Conservation (phyloP, 148 eudicot genomes). For the Heliosperma pusillum region DNA sequence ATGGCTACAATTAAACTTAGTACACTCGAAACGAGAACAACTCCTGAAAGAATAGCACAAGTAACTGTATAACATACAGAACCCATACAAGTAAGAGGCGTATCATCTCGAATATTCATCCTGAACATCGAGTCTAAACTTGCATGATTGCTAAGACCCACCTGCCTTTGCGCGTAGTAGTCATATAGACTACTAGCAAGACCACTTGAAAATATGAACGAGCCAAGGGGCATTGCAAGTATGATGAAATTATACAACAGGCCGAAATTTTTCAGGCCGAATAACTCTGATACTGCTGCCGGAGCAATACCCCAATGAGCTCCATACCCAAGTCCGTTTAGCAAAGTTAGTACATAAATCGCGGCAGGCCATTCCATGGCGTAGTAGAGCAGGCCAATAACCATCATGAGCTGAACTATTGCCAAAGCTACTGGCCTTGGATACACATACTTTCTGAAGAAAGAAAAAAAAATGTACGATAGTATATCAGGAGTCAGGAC, state of each 20-base stretch:
- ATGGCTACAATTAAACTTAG: constrained; percentile 61
- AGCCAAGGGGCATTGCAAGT: constrained; percentile 80
- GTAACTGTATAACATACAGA: constrained; percentile 72
- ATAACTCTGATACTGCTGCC: constrained; percentile 83
- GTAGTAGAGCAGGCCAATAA: constrained; percentile 64
- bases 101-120: constrained; percentile 32
- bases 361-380: constrained; percentile 88
- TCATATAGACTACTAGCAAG: constrained; percentile 87
- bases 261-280: constrained; percentile 87
- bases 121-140: constrained; percentile 7
- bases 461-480: background rate
- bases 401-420: constrained; percentile 66
- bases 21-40: constrained; percentile 57
- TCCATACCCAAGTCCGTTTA: constrained; percentile 94
- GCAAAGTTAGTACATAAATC: constrained; percentile 70
- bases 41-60: constrained; percentile 66
- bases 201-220: constrained; percentile 70
- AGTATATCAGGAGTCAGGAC: too few relatives aligned
- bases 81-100: constrained; percentile 68
- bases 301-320: constrained; percentile 96
- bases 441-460: constrained; percentile 66
- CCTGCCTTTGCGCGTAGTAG: constrained; percentile 77
- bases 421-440: constrained; percentile 84
- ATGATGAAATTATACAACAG: constrained; percentile 79
- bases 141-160: constrained; percentile 23